Evolutionary conservation across 1,284 basidiomycete genomes (phyloP), one percentile per base, ranked within the genome.

Genomic region (Sparassis latifolia): DNA sequence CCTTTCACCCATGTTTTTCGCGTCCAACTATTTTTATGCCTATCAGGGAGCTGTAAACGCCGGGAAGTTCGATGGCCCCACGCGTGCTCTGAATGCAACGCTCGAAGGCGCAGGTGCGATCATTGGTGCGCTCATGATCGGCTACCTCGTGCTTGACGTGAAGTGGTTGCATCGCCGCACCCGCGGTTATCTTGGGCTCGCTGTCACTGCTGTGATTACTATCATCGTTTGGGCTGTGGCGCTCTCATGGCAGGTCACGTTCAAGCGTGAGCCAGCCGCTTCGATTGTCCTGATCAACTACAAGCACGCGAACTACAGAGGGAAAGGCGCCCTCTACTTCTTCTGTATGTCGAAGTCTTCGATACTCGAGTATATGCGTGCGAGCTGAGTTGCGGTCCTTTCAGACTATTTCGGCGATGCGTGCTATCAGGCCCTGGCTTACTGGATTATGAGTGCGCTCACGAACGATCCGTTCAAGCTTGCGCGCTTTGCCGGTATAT

Each of bases 381-480:
- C 10, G 30, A 54, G 10, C 42, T 45, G 10, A 4, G 27, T 7
- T 35, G 40, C 33, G 32, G 10, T 5, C 10, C 47, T 2, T 39
- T 27, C 51, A 69, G 68, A 63, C 59, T 72, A 63, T 62, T 72
- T 70, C 57, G 52, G 53, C 38, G 69, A 72, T 56, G 65, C 69
- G 40, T 63, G 62, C 56, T 71, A 69, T 57, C 69, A 72, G 58
- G 70, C 69, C 39, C 63, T 72, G 54, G 67, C 60, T 49, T 69
- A 69, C 58, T 69, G 67, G 73, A 69, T 72, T 62, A 72, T 74
- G 70, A 69, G 70, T 40, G 69, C 71, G 33, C 65, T 76, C 54
- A 63, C 68, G 41, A 75, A 75, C 58, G 69, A 75, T 52, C 69
- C 72, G 2, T 70, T 69, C 57, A 68, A 62, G 45, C 68, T 77